Evolutionary conservation across 2,329 filamentous ascomycete species (phyloP).

Genomic region (Bimuria novae-zelandiae): DNA sequence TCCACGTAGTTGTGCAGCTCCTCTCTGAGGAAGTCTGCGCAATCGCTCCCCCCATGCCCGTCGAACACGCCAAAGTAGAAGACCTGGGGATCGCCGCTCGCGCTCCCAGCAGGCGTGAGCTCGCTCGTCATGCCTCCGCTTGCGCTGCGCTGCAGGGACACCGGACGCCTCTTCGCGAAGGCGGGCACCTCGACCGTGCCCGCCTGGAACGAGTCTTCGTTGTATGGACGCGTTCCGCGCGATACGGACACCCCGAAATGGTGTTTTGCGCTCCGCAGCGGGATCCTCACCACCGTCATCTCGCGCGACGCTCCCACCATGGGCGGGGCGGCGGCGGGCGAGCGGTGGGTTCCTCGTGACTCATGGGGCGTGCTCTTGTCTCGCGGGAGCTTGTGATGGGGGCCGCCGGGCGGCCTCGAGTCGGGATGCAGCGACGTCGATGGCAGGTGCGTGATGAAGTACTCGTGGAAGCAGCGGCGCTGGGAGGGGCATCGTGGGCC

Average conservation of each 20-base stretch:
- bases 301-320: slow-evolving; percentile 59
- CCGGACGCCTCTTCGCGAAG: slow-evolving; percentile 82
- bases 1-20: slow-evolving; percentile 89
- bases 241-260: slow-evolving; percentile 84
- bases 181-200: slow-evolving; percentile 92
- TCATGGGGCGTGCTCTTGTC: slow-evolving; percentile 80
- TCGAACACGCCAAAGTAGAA: slow-evolving; percentile 99
- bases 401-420: slow-evolving; percentile 65
- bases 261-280: slow-evolving; percentile 89
- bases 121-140: slow-evolving; percentile 51
- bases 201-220: slow-evolving; percentile 93
- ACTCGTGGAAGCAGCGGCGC: slow-evolving; percentile 75
- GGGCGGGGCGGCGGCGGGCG: slow-evolving; percentile 41
- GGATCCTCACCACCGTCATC: slow-evolving; percentile 92
- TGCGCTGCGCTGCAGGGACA: slow-evolving; percentile 57
- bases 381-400: slow-evolving; percentile 84
- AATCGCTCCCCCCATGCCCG: slow-evolving; percentile 89
- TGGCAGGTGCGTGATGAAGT: slow-evolving; percentile 95
- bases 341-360: slow-evolving; percentile 45
- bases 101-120: slow-evolving; percentile 72
- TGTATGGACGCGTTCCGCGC: slow-evolving; percentile 82
- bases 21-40: slow-evolving; percentile 83
- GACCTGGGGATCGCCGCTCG: slow-evolving; percentile 88
- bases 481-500: slow-evolving; percentile 21
- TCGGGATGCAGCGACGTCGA: slow-evolving; percentile 93